phyloP scores from a whole-genome alignment of 139 green algal species.

The Limnomonas spitsbergensis region DNA sequence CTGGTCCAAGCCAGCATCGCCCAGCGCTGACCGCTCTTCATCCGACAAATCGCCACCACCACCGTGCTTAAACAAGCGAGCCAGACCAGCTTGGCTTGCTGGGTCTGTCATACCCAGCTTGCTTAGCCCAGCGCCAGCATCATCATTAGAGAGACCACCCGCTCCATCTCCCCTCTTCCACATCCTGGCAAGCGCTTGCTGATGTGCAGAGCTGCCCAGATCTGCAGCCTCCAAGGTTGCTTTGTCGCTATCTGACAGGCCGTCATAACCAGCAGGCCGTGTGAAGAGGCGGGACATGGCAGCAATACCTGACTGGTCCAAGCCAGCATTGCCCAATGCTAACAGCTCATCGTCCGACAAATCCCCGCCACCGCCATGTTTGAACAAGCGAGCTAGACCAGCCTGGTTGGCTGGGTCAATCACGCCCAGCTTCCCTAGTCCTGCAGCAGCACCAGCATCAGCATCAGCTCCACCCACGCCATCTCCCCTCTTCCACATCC shows the following conservation, averaged over 20 bases:
- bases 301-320: no score
- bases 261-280: no score
- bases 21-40: neutral
- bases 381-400: conserved; percentile 7
- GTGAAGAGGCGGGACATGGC: no score
- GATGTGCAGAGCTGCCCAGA: neutral
- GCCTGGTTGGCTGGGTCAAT: no score
- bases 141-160: neutral
- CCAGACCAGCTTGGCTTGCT: neutral
- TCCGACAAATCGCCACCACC: neutral
- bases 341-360: neutral
- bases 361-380: neutral
- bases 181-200: neutral
- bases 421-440: no score
- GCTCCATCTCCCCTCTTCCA: neutral
- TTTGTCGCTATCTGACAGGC: neutral
- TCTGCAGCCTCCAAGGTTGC: neutral
- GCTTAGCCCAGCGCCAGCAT: neutral
- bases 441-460: no score
- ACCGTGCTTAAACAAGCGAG: neutral
- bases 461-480: neutral
- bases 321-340: no score
- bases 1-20: neutral
- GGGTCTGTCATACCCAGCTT: neutral
- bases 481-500: neutral